Conservation (phyloP, 371 early-diverging fungal species). For the Mortierella sp. region DNA sequence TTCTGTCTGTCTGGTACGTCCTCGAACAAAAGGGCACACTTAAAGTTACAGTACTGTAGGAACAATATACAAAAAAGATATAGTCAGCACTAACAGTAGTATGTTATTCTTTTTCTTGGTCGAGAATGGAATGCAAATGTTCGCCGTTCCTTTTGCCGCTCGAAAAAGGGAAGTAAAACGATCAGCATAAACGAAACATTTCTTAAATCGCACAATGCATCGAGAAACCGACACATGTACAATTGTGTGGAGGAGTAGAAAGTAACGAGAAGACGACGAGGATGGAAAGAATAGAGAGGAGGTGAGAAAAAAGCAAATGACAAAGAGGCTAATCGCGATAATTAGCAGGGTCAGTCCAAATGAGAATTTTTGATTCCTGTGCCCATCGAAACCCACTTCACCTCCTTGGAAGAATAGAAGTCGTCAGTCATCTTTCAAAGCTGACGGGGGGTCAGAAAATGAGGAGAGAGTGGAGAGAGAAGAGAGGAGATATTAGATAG, state of each 20-base stretch:
- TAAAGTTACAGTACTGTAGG: too few relatives aligned
- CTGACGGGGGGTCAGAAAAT: neutral
- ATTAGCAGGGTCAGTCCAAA: constrained; percentile 5
- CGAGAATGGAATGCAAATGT: neutral
- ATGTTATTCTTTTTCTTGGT: neutral
- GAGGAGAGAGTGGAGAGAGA: neutral
- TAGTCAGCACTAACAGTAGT: neutral
- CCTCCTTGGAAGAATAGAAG: constrained; percentile 1
- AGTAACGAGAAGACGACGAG: too few relatives aligned
- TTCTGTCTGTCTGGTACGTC: neutral
- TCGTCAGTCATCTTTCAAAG: constrained; percentile 17
- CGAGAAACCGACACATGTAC: too few relatives aligned
- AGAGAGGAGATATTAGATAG: neutral
- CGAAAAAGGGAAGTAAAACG: neutral
- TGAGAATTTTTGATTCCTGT: constrained; percentile 3
- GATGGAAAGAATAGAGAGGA: neutral
- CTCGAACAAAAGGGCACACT: neutral
- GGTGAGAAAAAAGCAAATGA: too few relatives aligned
- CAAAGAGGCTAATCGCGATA: neutral
- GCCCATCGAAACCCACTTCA: neutral
- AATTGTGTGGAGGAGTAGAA: too few relatives aligned
- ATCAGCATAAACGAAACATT: neutral
- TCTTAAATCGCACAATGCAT: neutral
- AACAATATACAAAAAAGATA: neutral
- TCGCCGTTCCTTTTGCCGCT: neutral